Base-by-base conservation (phyloP, 495 filamentous ascomycete species). In the Hypoxylon subgilvum region DNA sequence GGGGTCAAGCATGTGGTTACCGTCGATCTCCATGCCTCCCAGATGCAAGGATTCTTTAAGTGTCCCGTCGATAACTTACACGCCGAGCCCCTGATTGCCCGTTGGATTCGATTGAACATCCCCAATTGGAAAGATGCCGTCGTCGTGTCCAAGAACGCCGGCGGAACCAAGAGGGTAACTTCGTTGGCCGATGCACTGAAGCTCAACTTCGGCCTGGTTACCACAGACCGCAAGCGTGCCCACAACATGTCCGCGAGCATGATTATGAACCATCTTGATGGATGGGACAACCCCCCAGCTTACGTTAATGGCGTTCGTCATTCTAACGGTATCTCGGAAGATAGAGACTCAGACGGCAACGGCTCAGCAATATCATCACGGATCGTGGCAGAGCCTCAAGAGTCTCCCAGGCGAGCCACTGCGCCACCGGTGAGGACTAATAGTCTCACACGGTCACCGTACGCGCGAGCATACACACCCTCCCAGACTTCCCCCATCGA, bases 21-120 rank as follows among this genome's bases (percentile, higher is more conserved):
- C 12, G 89, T 98, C 69, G 94, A 98, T 69, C 80, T 98, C 7
- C 94, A 98, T 77, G 91, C 91, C 52, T 92, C 91, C 7, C 94
- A 97, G 76, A 97, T 97, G 88, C 95, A 97, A 76, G 94, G 94
- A 27, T 98, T 98, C 80, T 98, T 98, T 81, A 89, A 88, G 61
- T 96, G 94, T 66, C 95, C 94, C 7, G 94, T 98, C 42, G 94
- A 98, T 74, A 97, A 98, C 71, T 86, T 98, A 27, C 89, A 96
- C 65, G 94, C 95, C 14, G 94, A 98, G 72, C 94, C 94, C 3
- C 82, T 96, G 63, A 92, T 98, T 69, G 94, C 95, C 32, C 87
- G 92, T 52, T 97, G 94, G 95, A 94, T 97, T 68, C 84, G 86
- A 53, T 83, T 88, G 73, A 93, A 96, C 66, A 88, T 98, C 14